phyloP scores from a whole-genome alignment of 2,329 filamentous ascomycete species.

The Sarocladiaceae sp. region DNA sequence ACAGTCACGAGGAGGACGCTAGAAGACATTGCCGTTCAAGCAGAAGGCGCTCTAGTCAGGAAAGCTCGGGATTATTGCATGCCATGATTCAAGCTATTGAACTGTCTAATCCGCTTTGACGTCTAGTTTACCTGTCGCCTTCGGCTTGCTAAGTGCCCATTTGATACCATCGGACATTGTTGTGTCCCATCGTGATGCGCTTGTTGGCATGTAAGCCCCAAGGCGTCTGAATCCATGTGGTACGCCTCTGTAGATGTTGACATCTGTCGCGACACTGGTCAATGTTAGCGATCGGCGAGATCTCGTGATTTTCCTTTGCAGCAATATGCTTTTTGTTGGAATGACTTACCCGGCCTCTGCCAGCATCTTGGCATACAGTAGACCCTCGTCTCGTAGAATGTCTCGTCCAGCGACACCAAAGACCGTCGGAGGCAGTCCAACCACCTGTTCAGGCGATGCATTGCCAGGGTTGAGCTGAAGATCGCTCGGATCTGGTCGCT shows the following conservation, averaged over 20 bases:
- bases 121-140: slow-evolving; percentile 21
- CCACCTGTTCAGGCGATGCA: slow-evolving; percentile 25
- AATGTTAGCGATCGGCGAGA: too few species aligned
- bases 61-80: too few species aligned
- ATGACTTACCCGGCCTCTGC: slow-evolving; percentile 36
- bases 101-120: slow-evolving; percentile 13
- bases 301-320: too few species aligned
- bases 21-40: too few species aligned
- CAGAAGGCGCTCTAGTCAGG: too few species aligned
- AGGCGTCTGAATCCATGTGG: slow-evolving; percentile 43
- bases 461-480: slow-evolving; percentile 30
- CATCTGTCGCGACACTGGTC: slow-evolving; percentile 40
- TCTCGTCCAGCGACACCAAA: slow-evolving; percentile 43
- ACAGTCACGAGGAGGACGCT: too few species aligned
- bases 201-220: slow-evolving; percentile 31
- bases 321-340: too few species aligned
- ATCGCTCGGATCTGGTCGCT: slow-evolving; percentile 23
- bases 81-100: too few species aligned
- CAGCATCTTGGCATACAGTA: slow-evolving; percentile 40
- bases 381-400: slow-evolving; percentile 43
- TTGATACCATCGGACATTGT: slow-evolving; percentile 37
- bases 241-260: slow-evolving; percentile 45
- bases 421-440: slow-evolving; percentile 37
- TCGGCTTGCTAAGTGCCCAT: slow-evolving; percentile 34
- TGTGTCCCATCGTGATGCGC: slow-evolving; percentile 35